Evolutionary conservation across 192 early-diverging fungal species (phyloP), one percentile per base, ranked within the genome.

Genomic region (Pilaira anomala): DNA sequence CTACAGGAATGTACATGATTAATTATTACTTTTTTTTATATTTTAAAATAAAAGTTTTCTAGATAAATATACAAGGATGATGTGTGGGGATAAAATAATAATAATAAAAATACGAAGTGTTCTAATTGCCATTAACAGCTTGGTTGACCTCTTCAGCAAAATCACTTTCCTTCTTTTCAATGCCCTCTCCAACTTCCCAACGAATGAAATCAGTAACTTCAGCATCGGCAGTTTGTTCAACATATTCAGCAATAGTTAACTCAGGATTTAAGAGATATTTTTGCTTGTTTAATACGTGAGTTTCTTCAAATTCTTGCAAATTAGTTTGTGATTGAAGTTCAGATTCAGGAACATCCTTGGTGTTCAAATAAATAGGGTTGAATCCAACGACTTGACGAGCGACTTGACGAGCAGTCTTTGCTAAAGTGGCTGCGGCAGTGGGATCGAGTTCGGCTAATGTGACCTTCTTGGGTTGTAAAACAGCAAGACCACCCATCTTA

Each of bases 371-470:
- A 22, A 71, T 68, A 4, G 94, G 93, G 25, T 75, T 82, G 48
- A 88, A 94, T 11, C 93, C 93, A 53, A 92, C 91, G 16, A 95
- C 80, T 65, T 95, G 92, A 61, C 94, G 91, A 1, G 95, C 91
- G 18, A 97, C 67, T 45, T 91, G 84, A 48, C 79, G 73, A 0
- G 88, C 84, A 3, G 91, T 68, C 62, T 80, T 87, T 26, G 66
- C 74, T 36, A 93, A 71, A 7, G 48, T 60, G 2, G 61, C 62
- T 44, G 65, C 46, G 39, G 55, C 64, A 22, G 14, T 28, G 25
- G 28, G 48, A 18, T 41, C 64, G 51, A 71, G 48, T 29, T 60
- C 49, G 21, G 56, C 53, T 16, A 54, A 70, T 26, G 60, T n/a
- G 8, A 57, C 52, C 41, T 65, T 65, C 44, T 25, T 65, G 48